A percentile compares a stretch with the other conserved stretches of the same genome.
Conservation (phyloP, 1,284 basidiomycete species). For the Phylloporus gajari region DNA sequence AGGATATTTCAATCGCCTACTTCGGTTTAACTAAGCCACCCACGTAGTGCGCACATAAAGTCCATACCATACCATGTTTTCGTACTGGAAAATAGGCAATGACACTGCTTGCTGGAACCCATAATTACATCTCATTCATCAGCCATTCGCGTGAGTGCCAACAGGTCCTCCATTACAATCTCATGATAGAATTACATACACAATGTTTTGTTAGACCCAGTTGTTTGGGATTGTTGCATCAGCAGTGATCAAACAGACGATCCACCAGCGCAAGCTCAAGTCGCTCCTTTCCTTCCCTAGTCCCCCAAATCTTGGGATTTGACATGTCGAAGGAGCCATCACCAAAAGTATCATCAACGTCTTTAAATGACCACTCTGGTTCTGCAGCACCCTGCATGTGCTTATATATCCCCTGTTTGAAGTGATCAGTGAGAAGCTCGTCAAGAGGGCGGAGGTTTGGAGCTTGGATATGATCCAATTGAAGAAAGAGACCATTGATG, state of each 20-base stretch:
- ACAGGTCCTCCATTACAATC: too few species aligned
- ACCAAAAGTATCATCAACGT: conserved; percentile 5
- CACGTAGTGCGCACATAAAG: too few species aligned
- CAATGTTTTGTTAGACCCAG: too few species aligned
- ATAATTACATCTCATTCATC: too few species aligned
- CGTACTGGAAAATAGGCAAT: too few species aligned
- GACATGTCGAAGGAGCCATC: conserved; percentile 21
- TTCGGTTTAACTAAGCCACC: too few species aligned
- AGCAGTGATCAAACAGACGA: conserved; percentile 13
- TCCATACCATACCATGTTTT: too few species aligned
- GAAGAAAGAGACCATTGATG: conserved; percentile 29
- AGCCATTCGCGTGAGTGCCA: too few species aligned
- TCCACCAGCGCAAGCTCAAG: conserved; percentile 26
- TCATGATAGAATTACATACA: too few species aligned
- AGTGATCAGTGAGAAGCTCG: conserved; percentile 36
- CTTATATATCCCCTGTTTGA: conserved; percentile 35
- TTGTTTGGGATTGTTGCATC: background rate
- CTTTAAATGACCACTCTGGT: conserved; percentile 27
- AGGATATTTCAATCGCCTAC: too few species aligned
- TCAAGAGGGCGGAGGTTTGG: conserved; percentile 35
- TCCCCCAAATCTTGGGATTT: conserved; percentile 28
- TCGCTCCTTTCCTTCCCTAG: conserved; percentile 28
- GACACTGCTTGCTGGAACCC: too few species aligned
- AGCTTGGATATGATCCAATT: conserved; percentile 36
- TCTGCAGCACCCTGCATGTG: conserved; percentile 36